These are phyloP conservation scores for Agaricus blazei DNA, from an alignment of 768 basidiomycete genomes.

Conservation along the genomic window DNA sequence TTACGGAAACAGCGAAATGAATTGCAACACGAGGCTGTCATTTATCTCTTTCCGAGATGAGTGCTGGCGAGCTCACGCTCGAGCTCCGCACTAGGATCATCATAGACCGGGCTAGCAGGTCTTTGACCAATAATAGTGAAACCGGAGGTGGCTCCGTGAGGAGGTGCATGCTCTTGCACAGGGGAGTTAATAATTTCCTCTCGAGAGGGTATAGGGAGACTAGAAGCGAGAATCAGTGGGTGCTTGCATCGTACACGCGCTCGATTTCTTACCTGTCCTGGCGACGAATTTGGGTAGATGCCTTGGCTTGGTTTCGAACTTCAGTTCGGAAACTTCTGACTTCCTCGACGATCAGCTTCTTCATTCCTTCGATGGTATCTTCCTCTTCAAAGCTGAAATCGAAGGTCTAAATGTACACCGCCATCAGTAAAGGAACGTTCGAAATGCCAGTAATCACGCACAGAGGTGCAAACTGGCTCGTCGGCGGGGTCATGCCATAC, in stretches of 20 bases:
- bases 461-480: conserved; percentile 80
- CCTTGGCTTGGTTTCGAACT: conserved; percentile 80
- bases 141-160: conserved; percentile 64
- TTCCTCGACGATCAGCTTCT: conserved; percentile 89
- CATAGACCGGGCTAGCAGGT: conserved; percentile 68
- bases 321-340: conserved; percentile 86
- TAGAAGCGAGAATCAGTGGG: conserved; percentile 20
- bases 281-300: conserved; percentile 64
- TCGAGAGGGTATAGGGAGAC: conserved; percentile 73
- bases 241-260: background rate
- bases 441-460: conserved; percentile 26
- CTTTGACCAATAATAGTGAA: conserved; percentile 47
- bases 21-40: background rate
- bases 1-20: background rate
- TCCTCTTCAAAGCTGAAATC: conserved; percentile 97
- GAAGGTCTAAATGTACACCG: conserved; percentile 56
- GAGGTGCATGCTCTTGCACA: conserved; percentile 55
- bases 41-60: conserved; percentile 38
- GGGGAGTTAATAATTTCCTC: conserved; percentile 82
- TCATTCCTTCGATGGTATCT: conserved; percentile 97
- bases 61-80: conserved; percentile 83
- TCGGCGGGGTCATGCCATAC: conserved; percentile 99
- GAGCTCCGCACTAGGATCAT: conserved; percentile 81
- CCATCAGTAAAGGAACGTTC: background rate
- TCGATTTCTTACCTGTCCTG: conserved; percentile 60